Base-by-base conservation (phyloP, 768 basidiomycete genomes). In the Boletus sp. region DNA sequence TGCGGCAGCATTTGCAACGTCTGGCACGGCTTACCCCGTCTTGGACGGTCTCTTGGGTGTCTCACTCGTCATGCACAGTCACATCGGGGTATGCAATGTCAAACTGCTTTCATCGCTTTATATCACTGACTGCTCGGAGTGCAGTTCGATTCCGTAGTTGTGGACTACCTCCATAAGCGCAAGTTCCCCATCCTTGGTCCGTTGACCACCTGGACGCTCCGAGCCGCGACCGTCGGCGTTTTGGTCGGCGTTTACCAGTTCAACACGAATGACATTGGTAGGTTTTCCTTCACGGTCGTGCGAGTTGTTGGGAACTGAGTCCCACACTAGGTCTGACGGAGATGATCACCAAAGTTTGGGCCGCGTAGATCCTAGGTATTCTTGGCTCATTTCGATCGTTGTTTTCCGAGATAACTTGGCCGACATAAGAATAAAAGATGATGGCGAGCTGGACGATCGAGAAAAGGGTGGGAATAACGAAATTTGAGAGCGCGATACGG, bases 151-250 rank as follows among this genome's bases (percentile, higher is more conserved):
- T 68, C 80, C 10, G 72, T 84, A 54, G 54, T 96, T 42, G 85
- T 89, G 48, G 97, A 98, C 79, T 99, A 98, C 74, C 69, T 98
- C 46, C 94, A 98, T 75, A 76, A 82, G 28, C 90, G 96, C 73
- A 98, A 99, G 75, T 97, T 90, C 80, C 92, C 94, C n/a, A 62
- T 85, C 44, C 50, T 94, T 56, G 94, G 92, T 11, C 83, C 78
- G 1, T 52, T 86, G 46, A 65, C 72, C 12, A 84, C 77, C n/a
- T 98, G 96, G 96, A 71, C 78, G 8, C 78, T 98, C 54, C 82
- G 94, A 46, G 73, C 83, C 7, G 77, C 85, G 6, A 98, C 97
- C 30, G 83, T 87, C 39, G 92, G 86, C 20, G 85, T 90, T 5
- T 80, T 94, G 50, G 85, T 93, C 45, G 96, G 97, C 17, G 83